phyloP scores from a whole-genome alignment of 306 rosid species.

The Trichosanthes truncata region DNA sequence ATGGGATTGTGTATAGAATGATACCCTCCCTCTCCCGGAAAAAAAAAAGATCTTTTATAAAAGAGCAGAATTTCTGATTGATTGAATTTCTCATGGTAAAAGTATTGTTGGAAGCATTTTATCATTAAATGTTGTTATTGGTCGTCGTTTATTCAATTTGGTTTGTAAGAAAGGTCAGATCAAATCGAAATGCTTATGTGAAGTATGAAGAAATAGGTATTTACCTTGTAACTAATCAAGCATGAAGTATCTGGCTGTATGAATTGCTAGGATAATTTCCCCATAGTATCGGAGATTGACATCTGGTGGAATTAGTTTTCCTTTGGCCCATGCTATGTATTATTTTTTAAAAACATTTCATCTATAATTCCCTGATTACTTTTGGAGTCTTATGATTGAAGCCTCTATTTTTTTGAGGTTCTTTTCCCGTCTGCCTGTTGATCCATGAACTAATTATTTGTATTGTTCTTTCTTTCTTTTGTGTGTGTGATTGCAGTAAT shows the following conservation, averaged over 20 bases:
- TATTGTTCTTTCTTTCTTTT: background rate
- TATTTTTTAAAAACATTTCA: background rate
- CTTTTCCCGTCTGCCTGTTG: background rate
- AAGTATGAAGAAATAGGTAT: conserved; percentile 1
- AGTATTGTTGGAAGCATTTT: conserved; percentile 1
- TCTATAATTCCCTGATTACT: background rate
- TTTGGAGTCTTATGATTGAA: background rate
- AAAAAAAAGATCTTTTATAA: background rate
- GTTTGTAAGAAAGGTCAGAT: background rate
- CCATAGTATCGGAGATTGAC: background rate
- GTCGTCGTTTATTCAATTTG: background rate
- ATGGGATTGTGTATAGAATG: background rate
- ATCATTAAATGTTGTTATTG: background rate
- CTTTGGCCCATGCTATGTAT: background rate
- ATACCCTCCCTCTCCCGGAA: background rate
- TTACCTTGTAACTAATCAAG: background rate
- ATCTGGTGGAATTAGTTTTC: background rate
- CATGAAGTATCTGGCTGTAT: background rate
- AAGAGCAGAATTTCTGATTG: background rate
- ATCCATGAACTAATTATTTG: conserved; percentile 16
- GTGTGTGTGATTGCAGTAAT: conserved; percentile 21
- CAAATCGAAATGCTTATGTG: background rate
- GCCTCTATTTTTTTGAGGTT: background rate
- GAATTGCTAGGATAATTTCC: background rate
- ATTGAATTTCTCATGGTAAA: background rate